Evolutionary conservation across 176 grass and related monocot genomes (phyloP), one percentile per base, ranked within the genome.

Genomic region (Cymbopogon citratus): DNA sequence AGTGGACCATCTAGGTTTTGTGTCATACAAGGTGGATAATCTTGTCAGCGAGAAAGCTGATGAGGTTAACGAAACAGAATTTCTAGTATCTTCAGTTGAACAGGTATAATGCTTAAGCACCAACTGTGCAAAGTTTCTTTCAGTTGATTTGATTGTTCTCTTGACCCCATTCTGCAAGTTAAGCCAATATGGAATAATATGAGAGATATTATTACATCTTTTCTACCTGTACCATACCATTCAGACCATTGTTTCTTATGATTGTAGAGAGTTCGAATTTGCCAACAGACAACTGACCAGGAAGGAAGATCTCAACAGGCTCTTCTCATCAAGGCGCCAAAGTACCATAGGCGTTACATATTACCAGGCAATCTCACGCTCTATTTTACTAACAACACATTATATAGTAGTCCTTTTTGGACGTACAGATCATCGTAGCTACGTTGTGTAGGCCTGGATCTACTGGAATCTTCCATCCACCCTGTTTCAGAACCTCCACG

Each of bases 11-110:
- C 82, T 99, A 48, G 93, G 93, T 71, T 99, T 92, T 70, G 91
- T 99, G 21, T 99, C 97, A 63, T 91, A 91, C 85, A 95, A 99
- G 83, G 87, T 96, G 56, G 87, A 95, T 88, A 89, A 87, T 76
- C 89, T 95, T 84, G 89, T 99, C 44, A 83, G 83, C 1, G 86
- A 99, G 86, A 95, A 91, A 46, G 77, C 89, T 26, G 87, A 90
- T 41, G 97, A 95, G 63, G 89, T 96, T 70, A 91, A 83, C 2
- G 85, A 83, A 76, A 70, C 91, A 6, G 93, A 95, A 59, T 90
- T 99, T 80, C 87, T 71, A 73, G 89, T 95, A 63, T 95, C 97
- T 48, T 91, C 92, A 56, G 85, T 99, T 46, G 85, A 96, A 79
- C 97, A 99, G 97, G 97, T 99, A 90, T 56, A 26, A 33, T 80